A percentile compares a stretch with the other conserved stretches of the same genome.
Evolutionary conservation across 2,329 filamentous ascomycete genomes (phyloP).

Genomic region (Daldinia eschscholtzii): DNA sequence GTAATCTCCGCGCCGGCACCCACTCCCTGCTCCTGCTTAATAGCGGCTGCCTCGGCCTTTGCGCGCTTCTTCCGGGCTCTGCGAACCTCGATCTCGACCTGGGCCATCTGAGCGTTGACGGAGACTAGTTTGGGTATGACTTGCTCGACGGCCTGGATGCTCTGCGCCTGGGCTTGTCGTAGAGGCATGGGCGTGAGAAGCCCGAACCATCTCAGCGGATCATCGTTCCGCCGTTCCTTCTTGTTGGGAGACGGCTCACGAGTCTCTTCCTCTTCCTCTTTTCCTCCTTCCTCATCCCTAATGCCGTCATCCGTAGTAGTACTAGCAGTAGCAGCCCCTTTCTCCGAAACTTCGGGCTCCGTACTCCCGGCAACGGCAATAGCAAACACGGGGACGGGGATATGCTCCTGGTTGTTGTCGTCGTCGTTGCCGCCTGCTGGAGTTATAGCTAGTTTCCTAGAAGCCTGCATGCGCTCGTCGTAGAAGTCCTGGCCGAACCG

Average conservation of each 20-base stretch:
- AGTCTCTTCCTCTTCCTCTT: conserved; percentile 35
- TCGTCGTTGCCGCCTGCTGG: conserved; percentile 9
- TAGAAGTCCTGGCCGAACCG: conserved; percentile 79
- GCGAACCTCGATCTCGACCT: conserved; percentile 77
- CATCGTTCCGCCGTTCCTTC: conserved; percentile 57
- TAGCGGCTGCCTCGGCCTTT: conserved; percentile 58
- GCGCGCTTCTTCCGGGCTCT: conserved; percentile 68
- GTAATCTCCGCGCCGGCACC: conserved; percentile 23
- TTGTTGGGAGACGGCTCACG: not conserved
- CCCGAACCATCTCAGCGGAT: conserved; percentile 72
- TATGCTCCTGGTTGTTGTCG: conserved; percentile 22
- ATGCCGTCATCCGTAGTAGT: not conserved
- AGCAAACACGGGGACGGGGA: conserved; percentile 44
- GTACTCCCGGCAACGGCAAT: conserved; percentile 31
- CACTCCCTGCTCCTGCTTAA: conserved; percentile 48
- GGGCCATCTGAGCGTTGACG: conserved; percentile 70
- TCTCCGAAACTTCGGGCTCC: conserved; percentile 17
- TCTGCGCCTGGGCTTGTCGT: conserved; percentile 70
- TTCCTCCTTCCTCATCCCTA: not conserved
- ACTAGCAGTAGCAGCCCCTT: conserved; percentile 16
- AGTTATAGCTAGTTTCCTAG: conserved; percentile 57
- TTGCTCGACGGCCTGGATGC: conserved; percentile 67
- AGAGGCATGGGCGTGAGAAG: conserved; percentile 66
- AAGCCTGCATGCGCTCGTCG: conserved; percentile 78
- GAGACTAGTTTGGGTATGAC: conserved; percentile 69